A percentile compares a stretch with the other conserved stretches of the same genome.
phyloP scores from a whole-genome alignment of 768 basidiomycete species.

The Megacollybia marginata region DNA sequence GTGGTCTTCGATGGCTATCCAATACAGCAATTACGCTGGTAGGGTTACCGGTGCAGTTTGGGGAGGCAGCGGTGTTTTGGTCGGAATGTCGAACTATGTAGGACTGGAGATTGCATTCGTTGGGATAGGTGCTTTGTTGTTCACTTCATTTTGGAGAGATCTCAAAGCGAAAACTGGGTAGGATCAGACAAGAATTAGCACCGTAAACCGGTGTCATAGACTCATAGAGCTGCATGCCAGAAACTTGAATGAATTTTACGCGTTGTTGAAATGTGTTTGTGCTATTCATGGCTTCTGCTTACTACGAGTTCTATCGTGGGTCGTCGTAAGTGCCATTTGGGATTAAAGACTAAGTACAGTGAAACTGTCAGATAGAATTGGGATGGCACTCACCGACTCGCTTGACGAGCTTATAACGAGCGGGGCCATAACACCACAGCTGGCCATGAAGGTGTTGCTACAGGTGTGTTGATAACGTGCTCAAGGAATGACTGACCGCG shows the following conservation, averaged over 20 bases:
- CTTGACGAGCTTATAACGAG: constrained; percentile 97
- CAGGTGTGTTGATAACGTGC: constrained; percentile 50
- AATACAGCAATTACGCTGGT: constrained; percentile 65
- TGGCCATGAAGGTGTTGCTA: constrained; percentile 96
- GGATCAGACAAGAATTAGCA: background rate
- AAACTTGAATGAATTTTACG: background rate
- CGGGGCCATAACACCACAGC: constrained; percentile 92
- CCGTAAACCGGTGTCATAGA: too few relatives aligned
- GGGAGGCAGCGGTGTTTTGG: constrained; percentile 50
- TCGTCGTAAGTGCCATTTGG: constrained; percentile 60
- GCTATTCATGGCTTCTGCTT: constrained; percentile 25
- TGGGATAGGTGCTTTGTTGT: constrained; percentile 48
- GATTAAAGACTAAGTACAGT: background rate
- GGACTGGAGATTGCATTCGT: constrained; percentile 56
- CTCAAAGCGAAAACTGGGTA: constrained; percentile 61
- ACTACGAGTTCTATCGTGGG: constrained; percentile 90
- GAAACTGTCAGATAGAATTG: constrained; percentile 56
- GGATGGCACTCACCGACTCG: constrained; percentile 95
- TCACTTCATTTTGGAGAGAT: constrained; percentile 50
- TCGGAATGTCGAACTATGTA: constrained; percentile 46
- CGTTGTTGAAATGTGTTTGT: background rate
- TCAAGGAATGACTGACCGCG: background rate
- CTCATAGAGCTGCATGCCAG: background rate
- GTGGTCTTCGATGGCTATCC: constrained; percentile 48
- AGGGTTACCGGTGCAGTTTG: constrained; percentile 59